Evolutionary conservation across 2,329 filamentous ascomycete genomes (phyloP).

Genomic region (Balansia obtecta): DNA sequence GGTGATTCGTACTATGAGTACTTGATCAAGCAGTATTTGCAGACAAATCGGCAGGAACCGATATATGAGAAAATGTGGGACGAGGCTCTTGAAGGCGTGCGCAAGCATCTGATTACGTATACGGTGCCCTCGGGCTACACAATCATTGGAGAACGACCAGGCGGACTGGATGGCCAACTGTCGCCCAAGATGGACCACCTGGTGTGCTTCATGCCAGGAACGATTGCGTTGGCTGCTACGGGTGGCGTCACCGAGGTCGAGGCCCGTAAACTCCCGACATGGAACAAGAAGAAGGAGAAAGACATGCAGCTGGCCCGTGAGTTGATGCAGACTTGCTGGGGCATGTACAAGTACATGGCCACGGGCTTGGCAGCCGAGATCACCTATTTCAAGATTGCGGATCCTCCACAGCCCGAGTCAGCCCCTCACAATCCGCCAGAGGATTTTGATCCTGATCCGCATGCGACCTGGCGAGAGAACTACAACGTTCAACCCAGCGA

Average conservation of each 20-base stretch:
- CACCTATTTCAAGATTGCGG: conserved; percentile 70
- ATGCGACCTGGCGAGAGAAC: conserved; percentile 62
- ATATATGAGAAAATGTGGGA: conserved; percentile 91
- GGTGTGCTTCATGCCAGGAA: conserved; percentile 94
- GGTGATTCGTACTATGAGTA: conserved; percentile 99
- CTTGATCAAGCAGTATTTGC: conserved; percentile 94
- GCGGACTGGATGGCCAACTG: conserved; percentile 52
- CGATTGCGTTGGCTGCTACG: conserved; percentile 80
- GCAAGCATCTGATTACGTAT: conserved; percentile 87
- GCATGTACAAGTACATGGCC: conserved; percentile 82
- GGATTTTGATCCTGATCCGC: conserved; percentile 35
- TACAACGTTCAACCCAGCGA: conserved; percentile 73
- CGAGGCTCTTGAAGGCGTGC: conserved; percentile 70
- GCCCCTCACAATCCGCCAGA: conserved; percentile 35
- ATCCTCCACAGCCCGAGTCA: conserved; percentile 49
- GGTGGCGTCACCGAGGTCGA: conserved; percentile 63
- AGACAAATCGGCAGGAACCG: conserved; percentile 76
- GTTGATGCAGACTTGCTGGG: conserved; percentile 95
- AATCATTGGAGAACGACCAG: conserved; percentile 77
- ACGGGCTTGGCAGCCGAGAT: conserved; percentile 95
- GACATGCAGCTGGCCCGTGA: conserved; percentile 82
- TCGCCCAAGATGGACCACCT: conserved; percentile 95
- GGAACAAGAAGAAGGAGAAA: conserved; percentile 69
- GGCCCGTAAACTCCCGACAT: conserved; percentile 58
- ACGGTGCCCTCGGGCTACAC: conserved; percentile 69